These are phyloP conservation scores for Peronospora farinosa DNA, from an alignment of 352 stramenopile species.

Conservation along the genomic window DNA sequence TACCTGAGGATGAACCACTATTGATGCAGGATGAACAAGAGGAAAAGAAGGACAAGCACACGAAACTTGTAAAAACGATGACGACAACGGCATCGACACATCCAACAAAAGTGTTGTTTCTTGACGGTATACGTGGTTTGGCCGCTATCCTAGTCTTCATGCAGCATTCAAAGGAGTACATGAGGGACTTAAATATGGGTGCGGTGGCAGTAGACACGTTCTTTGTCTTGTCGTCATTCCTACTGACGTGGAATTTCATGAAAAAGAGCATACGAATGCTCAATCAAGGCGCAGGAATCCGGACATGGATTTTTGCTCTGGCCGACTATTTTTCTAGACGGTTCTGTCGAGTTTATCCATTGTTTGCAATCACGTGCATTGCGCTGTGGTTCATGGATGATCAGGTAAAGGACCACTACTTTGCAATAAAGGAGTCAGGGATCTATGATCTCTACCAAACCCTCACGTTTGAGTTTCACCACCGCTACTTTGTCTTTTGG, in stretches of 20 bases:
- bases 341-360: conserved; percentile 46
- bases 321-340: conserved; percentile 42
- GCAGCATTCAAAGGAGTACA: conserved; percentile 37
- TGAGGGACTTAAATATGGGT: conserved; percentile 33
- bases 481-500: conserved; percentile 47
- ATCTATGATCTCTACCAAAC: conserved; percentile 33
- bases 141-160: conserved; percentile 27
- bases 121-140: conserved; percentile 33
- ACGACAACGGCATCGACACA: neutral
- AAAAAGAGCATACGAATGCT: conserved; percentile 35
- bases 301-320: conserved; percentile 31
- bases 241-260: conserved; percentile 50
- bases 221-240: conserved; percentile 52
- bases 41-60: conserved; percentile 19
- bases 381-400: conserved; percentile 28
- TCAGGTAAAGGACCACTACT: conserved; percentile 30
- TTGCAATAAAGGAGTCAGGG: too few species aligned
- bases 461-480: conserved; percentile 36
- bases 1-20: conserved; percentile 18
- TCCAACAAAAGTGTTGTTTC: conserved; percentile 31
- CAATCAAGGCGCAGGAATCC: conserved; percentile 13
- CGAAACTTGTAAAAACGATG: conserved; percentile 22
- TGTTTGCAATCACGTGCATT: conserved; percentile 35
- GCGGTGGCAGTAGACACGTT: conserved; percentile 41
- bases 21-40: conserved; percentile 16